Conservation (phyloP, 257 asterid species). For the Nicotiana benthamiana region DNA sequence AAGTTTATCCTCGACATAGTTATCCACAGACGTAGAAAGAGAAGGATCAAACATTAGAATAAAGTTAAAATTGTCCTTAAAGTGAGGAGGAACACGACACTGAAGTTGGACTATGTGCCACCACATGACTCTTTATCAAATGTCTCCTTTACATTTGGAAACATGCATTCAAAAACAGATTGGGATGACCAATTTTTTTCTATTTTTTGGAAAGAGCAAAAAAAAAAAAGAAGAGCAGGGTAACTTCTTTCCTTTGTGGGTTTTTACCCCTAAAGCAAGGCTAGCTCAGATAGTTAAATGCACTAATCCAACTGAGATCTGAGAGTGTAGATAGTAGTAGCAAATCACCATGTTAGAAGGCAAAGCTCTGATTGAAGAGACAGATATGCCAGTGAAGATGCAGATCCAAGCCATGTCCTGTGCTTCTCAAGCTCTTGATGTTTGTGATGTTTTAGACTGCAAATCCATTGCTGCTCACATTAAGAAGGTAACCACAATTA, state of each 20-base stretch:
- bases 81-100: conserved; percentile 6
- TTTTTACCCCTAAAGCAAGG: no score
- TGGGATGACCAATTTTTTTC: neutral
- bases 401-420: conserved; percentile 82
- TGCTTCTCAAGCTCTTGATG: conserved; percentile 91
- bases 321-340: neutral
- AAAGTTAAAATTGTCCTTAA: conserved; percentile 4
- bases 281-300: neutral
- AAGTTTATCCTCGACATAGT: neutral
- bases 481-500: conserved; percentile 29
- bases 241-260: neutral
- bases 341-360: conserved; percentile 42
- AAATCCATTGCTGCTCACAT: conserved; percentile 46
- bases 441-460: conserved; percentile 71
- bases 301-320: neutral
- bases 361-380: conserved; percentile 46
- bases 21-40: neutral
- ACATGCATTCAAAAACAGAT: neutral
- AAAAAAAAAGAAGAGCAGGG: neutral
- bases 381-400: conserved; percentile 89
- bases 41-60: neutral
- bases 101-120: neutral
- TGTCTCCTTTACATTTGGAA: neutral
- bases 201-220: neutral
- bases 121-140: neutral